Percentiles rank a stretch among this genome's conserved stretches.
Evolutionary conservation across 768 basidiomycete genomes (phyloP).

Genomic region (Leccinum longicurvipes): DNA sequence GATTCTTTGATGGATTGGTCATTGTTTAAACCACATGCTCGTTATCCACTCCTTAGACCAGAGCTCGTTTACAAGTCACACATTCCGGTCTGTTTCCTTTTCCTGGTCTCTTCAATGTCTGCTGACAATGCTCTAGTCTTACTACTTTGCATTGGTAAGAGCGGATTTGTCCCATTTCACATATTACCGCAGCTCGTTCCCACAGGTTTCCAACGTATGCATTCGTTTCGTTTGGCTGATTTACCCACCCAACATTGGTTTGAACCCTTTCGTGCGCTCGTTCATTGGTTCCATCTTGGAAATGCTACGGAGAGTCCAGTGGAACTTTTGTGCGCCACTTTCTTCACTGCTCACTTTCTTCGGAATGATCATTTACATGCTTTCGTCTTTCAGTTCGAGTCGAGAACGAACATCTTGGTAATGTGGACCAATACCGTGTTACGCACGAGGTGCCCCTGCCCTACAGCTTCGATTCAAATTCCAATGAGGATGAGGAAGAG

Average conservation of each 20-base stretch:
- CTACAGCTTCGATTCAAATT: constrained; percentile 48
- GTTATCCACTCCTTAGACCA: constrained; percentile 59
- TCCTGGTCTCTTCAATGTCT: background rate
- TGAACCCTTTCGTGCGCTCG: constrained; percentile 52
- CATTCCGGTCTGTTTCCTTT: constrained; percentile 45
- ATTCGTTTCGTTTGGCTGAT: constrained; percentile 81
- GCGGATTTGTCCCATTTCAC: background rate
- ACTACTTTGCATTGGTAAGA: constrained; percentile 76
- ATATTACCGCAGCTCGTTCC: background rate
- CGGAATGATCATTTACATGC: background rate
- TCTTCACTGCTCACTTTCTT: background rate
- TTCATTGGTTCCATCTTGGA: constrained; percentile 74
- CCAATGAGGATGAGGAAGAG: constrained; percentile 47
- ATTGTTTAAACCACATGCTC: constrained; percentile 54
- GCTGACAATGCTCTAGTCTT: constrained; percentile 43
- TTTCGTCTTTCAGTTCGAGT: constrained; percentile 52
- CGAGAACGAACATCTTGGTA: constrained; percentile 92
- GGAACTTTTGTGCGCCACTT: constrained; percentile 77
- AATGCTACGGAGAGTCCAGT: constrained; percentile 76
- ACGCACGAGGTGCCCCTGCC: constrained; percentile 85
- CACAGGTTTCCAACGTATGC: constrained; percentile 64
- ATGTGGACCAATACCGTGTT: constrained; percentile 91
- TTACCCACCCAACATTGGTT: constrained; percentile 49
- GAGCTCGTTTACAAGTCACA: constrained; percentile 73
- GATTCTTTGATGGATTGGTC: constrained; percentile 97